Evolutionary conservation across 495 filamentous ascomycete species (phyloP).

Genomic region (Penicillium paradoxum): DNA sequence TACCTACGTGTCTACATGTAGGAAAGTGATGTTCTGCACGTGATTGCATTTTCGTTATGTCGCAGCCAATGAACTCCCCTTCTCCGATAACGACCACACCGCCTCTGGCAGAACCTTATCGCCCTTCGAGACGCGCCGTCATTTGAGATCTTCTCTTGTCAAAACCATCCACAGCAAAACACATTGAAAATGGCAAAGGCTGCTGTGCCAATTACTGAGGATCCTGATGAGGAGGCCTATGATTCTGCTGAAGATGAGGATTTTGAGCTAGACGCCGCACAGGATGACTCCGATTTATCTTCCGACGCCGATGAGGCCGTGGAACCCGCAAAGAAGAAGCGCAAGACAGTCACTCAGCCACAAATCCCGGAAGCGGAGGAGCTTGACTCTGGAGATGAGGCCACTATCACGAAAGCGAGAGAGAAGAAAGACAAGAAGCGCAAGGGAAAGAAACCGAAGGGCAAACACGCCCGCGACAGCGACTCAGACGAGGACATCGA

Average conservation of each 20-base stretch:
- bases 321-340: constrained; percentile 38
- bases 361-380: constrained; percentile 31
- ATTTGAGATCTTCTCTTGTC: background rate
- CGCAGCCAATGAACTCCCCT: too few relatives aligned
- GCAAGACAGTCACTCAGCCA: constrained; percentile 29
- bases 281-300: constrained; percentile 41
- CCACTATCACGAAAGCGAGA: constrained; percentile 58
- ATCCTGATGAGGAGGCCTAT: constrained; percentile 55
- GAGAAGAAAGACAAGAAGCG: constrained; percentile 51
- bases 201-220: constrained; percentile 9
- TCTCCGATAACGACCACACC: background rate
- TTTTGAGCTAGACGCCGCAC: constrained; percentile 59
- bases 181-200: constrained; percentile 27
- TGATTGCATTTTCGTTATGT: too few relatives aligned
- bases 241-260: constrained; percentile 71
- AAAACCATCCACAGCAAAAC: background rate
- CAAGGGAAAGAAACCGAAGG: constrained; percentile 35
- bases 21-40: too few relatives aligned
- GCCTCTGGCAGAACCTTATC: constrained; percentile 16
- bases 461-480: constrained; percentile 34
- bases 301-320: constrained; percentile 30
- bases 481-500: constrained; percentile 48
- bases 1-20: too few relatives aligned
- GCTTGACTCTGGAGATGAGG: constrained; percentile 72
- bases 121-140: background rate